Base-by-base conservation (phyloP, 495 filamentous ascomycete genomes). In the Neurospora sp. region DNA sequence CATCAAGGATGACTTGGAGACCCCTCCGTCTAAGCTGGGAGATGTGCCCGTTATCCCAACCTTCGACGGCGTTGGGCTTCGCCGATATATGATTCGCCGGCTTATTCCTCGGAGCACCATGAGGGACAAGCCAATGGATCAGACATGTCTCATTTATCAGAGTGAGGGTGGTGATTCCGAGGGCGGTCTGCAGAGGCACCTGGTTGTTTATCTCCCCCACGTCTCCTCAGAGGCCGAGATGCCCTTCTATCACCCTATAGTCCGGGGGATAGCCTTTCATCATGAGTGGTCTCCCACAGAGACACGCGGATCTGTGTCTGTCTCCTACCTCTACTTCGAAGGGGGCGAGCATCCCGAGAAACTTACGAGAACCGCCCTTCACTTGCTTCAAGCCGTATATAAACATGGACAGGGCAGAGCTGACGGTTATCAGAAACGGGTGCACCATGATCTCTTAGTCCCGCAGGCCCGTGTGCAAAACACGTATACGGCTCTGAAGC, bases 221-320 rank as follows among this genome's bases (percentile, higher is more conserved):
- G 86, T 89, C 16, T 76, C 84, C 35, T 80, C 83, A 0, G 81
- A 85, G 10, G 83, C 85, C 17, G 87, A 91, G 20, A 86, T 94
- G 68, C 95, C 95, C 8, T 97, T 89, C 82, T 98, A 98, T 77
- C 93, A 97, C 76, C 95, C 95, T 7, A 81, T 84, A 71, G 89
- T 97, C 5, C 85, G 85, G 68, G 88, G 87, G 6, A 81, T 96
- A 38, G 94, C 91, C 1, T 93, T 93, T 80, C 81, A 93, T 7
- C 91, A 96, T 78, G 84, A 87, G 69, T 93, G 85, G 80, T 75
- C 75, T 70, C 48, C 81, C 31, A 70, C 77, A 61, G 70, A 76
- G 38, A 74, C 76, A 38, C 76, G 82, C 68, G 89, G 87, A 39
- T 81, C 73, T 16, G 80, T 93, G 4, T 93, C 91, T 39, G 84